These are phyloP conservation scores for Rubus parviflorus DNA, from an alignment of 306 rosid genomes.

Conservation along the genomic window DNA sequence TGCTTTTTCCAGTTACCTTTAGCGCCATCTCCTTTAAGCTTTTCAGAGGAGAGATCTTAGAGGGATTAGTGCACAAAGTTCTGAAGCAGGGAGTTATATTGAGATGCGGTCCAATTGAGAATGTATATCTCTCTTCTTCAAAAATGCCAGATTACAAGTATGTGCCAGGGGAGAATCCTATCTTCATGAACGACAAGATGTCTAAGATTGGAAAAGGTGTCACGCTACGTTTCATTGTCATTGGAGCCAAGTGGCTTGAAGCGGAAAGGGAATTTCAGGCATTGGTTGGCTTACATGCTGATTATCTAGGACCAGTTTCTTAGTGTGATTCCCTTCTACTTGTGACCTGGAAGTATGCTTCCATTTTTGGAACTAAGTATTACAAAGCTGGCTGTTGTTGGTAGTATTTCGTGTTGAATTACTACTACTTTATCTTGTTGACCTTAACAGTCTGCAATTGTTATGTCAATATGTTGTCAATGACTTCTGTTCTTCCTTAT, in stretches of 20 bases:
- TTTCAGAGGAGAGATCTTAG: conserved; percentile 69
- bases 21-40: conserved; percentile 75
- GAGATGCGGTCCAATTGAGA: conserved; percentile 81
- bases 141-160: conserved; percentile 79
- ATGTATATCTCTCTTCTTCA: conserved; percentile 52
- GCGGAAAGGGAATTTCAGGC: conserved; percentile 92
- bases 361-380: neutral
- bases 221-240: conserved; percentile 60
- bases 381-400: neutral
- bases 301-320: conserved; percentile 74
- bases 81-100: conserved; percentile 84
- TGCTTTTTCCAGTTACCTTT: conserved; percentile 73
- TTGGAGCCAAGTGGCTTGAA: conserved; percentile 88
- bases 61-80: conserved; percentile 78
- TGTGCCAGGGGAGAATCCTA: conserved; percentile 67
- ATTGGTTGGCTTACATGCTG: conserved; percentile 78
- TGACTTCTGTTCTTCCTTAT: neutral
- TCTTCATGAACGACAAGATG: conserved; percentile 56
- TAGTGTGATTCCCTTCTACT: conserved; percentile 11
- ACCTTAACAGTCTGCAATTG: neutral
- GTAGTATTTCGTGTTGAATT: neutral
- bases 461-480: neutral
- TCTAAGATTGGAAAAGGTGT: conserved; percentile 67
- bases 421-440: neutral
- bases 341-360: neutral